Conservation (phyloP, 305 asterid species). For the Striga hermonthica region DNA sequence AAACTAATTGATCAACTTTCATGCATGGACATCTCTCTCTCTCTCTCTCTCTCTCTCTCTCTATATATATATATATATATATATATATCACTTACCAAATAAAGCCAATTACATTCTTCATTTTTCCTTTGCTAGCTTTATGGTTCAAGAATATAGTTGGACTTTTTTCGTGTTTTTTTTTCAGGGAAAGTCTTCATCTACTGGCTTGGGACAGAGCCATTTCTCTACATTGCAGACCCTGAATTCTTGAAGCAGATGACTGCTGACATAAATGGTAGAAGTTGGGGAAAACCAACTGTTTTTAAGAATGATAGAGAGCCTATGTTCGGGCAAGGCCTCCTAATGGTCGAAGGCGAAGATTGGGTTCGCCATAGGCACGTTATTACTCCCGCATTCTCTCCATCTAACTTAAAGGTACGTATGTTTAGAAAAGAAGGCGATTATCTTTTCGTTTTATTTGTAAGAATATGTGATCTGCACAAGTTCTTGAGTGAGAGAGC, state of each 20-base stretch:
- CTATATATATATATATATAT: too few species aligned
- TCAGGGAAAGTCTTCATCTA: conserved; percentile 73
- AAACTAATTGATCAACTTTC: too few species aligned
- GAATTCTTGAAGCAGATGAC: conserved; percentile 62
- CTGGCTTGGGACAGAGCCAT: conserved; percentile 93
- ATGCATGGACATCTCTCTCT: too few species aligned
- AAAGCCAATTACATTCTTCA: too few species aligned
- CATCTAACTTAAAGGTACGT: conserved; percentile 66
- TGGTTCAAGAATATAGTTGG: background rate
- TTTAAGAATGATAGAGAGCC: conserved; percentile 76
- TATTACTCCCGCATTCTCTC: conserved; percentile 80
- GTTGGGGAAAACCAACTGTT: conserved; percentile 91
- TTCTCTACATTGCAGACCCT: conserved; percentile 80
- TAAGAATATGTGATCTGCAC: too few species aligned
- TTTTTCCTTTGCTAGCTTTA: background rate
- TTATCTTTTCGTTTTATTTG: too few species aligned
- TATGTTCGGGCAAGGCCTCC: conserved; percentile 80
- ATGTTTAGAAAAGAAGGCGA: background rate
- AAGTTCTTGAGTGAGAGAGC: too few species aligned
- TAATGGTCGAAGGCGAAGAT: conserved; percentile 88
- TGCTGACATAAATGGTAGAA: conserved; percentile 56
- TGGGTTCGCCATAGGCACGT: conserved; percentile 85
- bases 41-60: too few species aligned
- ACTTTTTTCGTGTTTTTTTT: background rate
- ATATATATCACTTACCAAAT: too few species aligned